phyloP scores from a whole-genome alignment of 768 basidiomycete species.

The Erythrobasidium yunnanense region DNA sequence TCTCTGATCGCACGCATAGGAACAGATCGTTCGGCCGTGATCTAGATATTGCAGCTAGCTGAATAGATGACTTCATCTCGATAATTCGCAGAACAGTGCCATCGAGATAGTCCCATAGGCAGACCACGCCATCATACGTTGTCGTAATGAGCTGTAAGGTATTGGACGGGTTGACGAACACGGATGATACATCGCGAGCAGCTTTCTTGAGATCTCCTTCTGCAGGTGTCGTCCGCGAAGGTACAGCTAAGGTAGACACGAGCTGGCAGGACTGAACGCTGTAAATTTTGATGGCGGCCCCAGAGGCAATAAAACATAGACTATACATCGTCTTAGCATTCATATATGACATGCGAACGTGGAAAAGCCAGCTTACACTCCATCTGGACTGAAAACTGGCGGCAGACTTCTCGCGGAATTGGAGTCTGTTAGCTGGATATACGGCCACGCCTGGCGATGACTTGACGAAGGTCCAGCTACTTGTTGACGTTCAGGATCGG shows the following conservation, averaged over 20 bases:
- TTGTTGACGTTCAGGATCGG: not conserved
- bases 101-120: conserved; percentile 89
- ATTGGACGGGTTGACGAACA: conserved; percentile 71
- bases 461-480: not conserved
- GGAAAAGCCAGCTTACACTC: conserved; percentile 51
- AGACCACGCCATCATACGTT: conserved; percentile 68
- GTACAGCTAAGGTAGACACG: conserved; percentile 64
- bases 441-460: not conserved
- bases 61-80: conserved; percentile 56
- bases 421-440: not conserved
- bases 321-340: too few species aligned
- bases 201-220: conserved; percentile 34
- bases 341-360: conserved; percentile 7
- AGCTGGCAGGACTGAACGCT: conserved; percentile 66
- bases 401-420: conserved; percentile 45
- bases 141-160: conserved; percentile 78
- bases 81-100: conserved; percentile 66
- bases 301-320: conserved; percentile 78
- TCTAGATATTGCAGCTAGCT: not conserved
- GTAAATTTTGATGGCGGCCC: conserved; percentile 72
- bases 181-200: conserved; percentile 54
- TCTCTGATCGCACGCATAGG: not conserved
- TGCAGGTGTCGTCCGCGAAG: conserved; percentile 41
- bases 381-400: conserved; percentile 77
- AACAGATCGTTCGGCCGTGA: not conserved